phyloP scores from a whole-genome alignment of 2,329 filamentous ascomycete species.

The Alternaria consortialis region DNA sequence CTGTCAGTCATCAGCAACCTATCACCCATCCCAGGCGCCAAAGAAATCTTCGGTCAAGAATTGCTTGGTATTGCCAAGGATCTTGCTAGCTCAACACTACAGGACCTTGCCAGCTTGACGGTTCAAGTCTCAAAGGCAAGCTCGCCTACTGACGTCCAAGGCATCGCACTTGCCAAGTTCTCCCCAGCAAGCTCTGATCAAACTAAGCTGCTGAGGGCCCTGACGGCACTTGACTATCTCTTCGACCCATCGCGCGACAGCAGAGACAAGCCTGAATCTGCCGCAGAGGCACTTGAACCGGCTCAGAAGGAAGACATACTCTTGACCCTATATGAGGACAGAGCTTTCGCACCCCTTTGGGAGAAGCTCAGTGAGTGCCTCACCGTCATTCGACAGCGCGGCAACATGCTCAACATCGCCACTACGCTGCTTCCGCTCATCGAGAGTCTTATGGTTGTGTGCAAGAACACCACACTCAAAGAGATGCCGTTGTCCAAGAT shows the following conservation, averaged over 20 bases:
- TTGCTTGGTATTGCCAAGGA: constrained; percentile 86
- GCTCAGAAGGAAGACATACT: constrained; percentile 85
- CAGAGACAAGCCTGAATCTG: constrained; percentile 56
- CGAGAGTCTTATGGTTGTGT: constrained; percentile 97
- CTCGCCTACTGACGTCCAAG: constrained; percentile 93
- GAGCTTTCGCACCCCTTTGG: constrained; percentile 91
- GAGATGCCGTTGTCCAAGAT: constrained; percentile 64
- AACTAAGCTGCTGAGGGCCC: constrained; percentile 89
- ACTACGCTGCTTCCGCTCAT: constrained; percentile 94
- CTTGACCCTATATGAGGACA: constrained; percentile 86
- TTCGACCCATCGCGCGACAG: constrained; percentile 81
- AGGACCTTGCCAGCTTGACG: constrained; percentile 83
- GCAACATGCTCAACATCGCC: constrained; percentile 96
- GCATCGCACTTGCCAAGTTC: constrained; percentile 91
- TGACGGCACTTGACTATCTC: constrained; percentile 94
- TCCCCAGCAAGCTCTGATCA: constrained; percentile 96
- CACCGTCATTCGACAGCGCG: constrained; percentile 84
- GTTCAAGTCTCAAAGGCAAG: constrained; percentile 86
- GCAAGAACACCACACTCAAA: constrained; percentile 91
- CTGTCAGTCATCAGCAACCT: constrained; percentile 98
- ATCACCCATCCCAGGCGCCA: constrained; percentile 89
- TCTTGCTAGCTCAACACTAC: constrained; percentile 83
- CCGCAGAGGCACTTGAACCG: constrained; percentile 62
- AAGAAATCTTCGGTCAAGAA: constrained; percentile 90
- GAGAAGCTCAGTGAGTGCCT: constrained; percentile 89